Base-by-base conservation (phyloP, 805 yeast genomes). In the Metschnikowia koreensis region DNA sequence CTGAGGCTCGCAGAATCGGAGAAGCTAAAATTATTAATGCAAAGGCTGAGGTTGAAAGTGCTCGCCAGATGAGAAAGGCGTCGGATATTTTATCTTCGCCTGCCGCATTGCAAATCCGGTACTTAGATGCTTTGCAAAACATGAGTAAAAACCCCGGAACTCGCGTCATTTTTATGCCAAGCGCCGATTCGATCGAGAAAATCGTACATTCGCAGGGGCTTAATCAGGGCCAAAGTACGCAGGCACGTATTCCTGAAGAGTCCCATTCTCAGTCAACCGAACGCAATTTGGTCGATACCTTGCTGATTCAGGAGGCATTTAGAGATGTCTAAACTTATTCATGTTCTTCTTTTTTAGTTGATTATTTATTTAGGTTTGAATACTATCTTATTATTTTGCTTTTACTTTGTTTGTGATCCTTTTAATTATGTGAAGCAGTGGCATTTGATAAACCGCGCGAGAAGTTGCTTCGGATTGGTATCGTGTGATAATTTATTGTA, bases 41-140 rank as follows among this genome's bases (percentile, higher is more conserved):
- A 36, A 81, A 79, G 66, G 89, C 89, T 16, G 91, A 85, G 70
- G 89, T 84, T 47, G 91, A 85, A 67, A 74, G 82, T 63, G 89
- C 90, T 47, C 84, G 84, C 66, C 76, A 84, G 58, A 84, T 85
- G 89, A 79, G 91, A 71, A 82, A 83, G 67, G 89, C 90, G 29
- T 89, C 90, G 48, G 89, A 85, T 66, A 83, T 85, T 52, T 77
- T 85, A 62, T 86, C 87, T 43, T 82, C 87, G 38, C 83, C 84
- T 58, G 82, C 89, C 12, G 91, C 90, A 29, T 83, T 85, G 87
- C 90, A 85, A 71, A 85, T 85, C 65, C 73, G 91, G 67, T 85
- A 85, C 63, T 75, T 85, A 67, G 91, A 85, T 60, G 90, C 90
- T n/a, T 82, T 85, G 83, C 89, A 84, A 68, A 74, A 73, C 54